Evolutionary conservation across 768 basidiomycete species (phyloP), one percentile per base, ranked within the genome.

Genomic region (Phaeotremella fagi): DNA sequence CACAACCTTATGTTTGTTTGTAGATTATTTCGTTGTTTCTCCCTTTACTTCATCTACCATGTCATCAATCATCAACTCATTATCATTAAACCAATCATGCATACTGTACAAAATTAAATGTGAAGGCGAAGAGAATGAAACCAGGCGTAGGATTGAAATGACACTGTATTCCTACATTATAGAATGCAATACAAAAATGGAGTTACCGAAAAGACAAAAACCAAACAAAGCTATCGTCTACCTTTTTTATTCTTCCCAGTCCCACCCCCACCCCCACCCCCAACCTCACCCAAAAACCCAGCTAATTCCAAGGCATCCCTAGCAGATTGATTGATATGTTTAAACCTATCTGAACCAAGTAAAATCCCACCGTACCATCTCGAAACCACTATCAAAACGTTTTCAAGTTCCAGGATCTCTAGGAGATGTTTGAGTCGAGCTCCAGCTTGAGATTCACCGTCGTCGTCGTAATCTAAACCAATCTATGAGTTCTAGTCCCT

Each of bases 311-410:
- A 78, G 0, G 92, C 91, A 64, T 89, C 88, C 20, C 94, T 81
- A 1, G 92, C 94, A 3, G 90, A 90, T 70, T 92, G 88, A 67
- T 94, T 97, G 73, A 99, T 98, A 64, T 94, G 89, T 53, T 79
- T 79, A 72, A 79, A 75, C 44, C 75, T 51, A 58, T 92, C 91
- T 0, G 90, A 84, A 2, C 90, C 92, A 1, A 99, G 79, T 57
- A 88, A 87, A 12, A 86, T 85, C 0, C 94, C 94, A 14, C 94
- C 94, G 68, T 87, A 97, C 76, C 89, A 94, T 33, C 94, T 83
- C 3, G 91, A 90, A 12, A 99, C 94, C 18, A 97, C 77, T 15
- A 99, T 86, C 1, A 98, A 78, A 12, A 95, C 88, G 63, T 92
- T 74, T 44, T 62, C 65, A 2, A 75, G 45, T 54, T 88, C 88